Evolutionary conservation across 2,329 filamentous ascomycete species (phyloP), one percentile per base, ranked within the genome.

Genomic region (Apiospora saccharicola): DNA sequence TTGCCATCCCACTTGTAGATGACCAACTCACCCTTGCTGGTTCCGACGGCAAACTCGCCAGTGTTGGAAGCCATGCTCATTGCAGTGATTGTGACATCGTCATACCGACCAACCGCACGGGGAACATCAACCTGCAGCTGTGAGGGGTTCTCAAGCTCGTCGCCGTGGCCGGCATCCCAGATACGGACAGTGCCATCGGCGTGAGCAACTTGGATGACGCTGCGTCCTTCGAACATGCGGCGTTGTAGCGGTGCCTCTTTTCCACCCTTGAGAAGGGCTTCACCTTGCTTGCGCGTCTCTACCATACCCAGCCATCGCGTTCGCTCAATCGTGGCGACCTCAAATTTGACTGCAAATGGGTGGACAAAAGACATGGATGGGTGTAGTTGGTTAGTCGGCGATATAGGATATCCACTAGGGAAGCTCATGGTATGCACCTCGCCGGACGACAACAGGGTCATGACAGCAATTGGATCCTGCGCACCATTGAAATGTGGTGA

Each of bases 391-490:
- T 98, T 98, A 4, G 95, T 98, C 1, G 96, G 95, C 41, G 92
- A 93, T 71, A 98, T 97, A 0, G 94, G 93, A 81, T 95, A 93
- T 41, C 96, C 96, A 68, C 92, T 96, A 0, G 96, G 96, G 79
- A 98, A 98, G 77, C 92, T 97, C 80, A 98, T 85, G 0, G 96
- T 97, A 70, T 97, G 88, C 41, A 98, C 83, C 82, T 98, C 96
- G 30, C 96, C 96, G 1, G 95, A 98, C 0, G 92, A 91, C 4
- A 98, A 85, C 8, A 97, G 85, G 3, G 91, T 89, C 75, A 99
- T 86, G 53, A 97, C 85, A 30, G 95, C 96, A 72, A 98, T 92
- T 0, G 96, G 96, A 79, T 99, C 96, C 80, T 98, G 94, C 16
- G 93, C 92, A 37, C 96, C 95, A 53, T 89, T 90, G 81, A 95